Conservation (phyloP, 2,329 filamentous ascomycete genomes). For the Xylaria polymorpha region DNA sequence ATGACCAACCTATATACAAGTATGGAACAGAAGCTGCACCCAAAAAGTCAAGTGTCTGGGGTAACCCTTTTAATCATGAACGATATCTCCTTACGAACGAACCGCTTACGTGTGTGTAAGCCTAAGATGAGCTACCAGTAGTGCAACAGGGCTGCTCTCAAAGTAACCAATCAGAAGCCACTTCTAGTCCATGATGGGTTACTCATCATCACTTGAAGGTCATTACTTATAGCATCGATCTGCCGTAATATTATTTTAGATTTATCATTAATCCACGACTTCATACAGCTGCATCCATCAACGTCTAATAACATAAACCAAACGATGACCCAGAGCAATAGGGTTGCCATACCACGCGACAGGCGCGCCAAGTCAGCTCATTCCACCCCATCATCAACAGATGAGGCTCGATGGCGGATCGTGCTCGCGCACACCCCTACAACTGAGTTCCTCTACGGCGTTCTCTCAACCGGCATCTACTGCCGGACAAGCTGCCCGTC, state of each 20-base stretch:
- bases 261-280: background rate
- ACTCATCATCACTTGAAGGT: background rate
- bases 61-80: background rate
- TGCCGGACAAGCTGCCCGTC: conserved; percentile 71
- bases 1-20: too few species aligned
- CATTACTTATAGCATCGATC: background rate
- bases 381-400: conserved; percentile 9
- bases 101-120: background rate
- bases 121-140: background rate
- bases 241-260: too few species aligned
- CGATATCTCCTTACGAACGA: background rate
- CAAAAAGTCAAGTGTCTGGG: too few species aligned
- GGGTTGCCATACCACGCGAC: conserved; percentile 31
- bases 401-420: conserved; percentile 35
- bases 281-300: background rate
- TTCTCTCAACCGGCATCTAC: conserved; percentile 62
- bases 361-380: conserved; percentile 6
- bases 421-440: conserved; percentile 35
- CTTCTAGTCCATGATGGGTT: background rate
- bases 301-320: background rate
- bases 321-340: conserved; percentile 12
- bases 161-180: conserved; percentile 37
- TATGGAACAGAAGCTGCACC: too few species aligned
- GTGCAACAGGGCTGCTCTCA: conserved; percentile 23
- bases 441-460: conserved; percentile 56